Percentiles rank a stretch among this genome's conserved stretches.
These are phyloP conservation scores for Cercospora sp. DNA, from an alignment of 2,329 filamentous ascomycete genomes.

Conservation along the genomic window DNA sequence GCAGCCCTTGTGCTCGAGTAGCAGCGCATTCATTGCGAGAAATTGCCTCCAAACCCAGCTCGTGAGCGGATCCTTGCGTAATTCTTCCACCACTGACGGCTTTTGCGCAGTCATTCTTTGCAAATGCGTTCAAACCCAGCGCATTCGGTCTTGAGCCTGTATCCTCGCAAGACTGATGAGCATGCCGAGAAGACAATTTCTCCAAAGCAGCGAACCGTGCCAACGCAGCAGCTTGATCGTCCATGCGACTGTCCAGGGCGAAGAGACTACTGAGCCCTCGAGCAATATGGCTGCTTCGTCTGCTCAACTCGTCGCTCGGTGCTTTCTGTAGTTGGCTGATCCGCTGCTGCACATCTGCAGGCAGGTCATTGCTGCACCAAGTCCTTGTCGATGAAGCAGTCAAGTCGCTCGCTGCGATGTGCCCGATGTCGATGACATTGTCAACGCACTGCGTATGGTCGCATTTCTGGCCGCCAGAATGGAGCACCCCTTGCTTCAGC, in stretches of 20 bases:
- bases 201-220: constrained; percentile 5
- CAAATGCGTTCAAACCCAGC: not conserved
- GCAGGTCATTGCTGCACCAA: constrained; percentile 32
- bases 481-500: constrained; percentile 28
- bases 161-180: constrained; percentile 4
- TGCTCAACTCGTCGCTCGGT: not conserved
- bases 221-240: constrained; percentile 5
- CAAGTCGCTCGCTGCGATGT: constrained; percentile 18
- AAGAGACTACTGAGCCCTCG: constrained; percentile 8
- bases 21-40: constrained; percentile 7
- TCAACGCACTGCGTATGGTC: constrained; percentile 29
- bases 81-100: not conserved
- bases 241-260: constrained; percentile 2
- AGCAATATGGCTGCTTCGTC: not conserved
- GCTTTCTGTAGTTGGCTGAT: not conserved
- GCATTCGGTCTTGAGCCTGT: not conserved
- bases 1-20: constrained; percentile 11
- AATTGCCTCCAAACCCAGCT: constrained; percentile 4
- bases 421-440: constrained; percentile 32
- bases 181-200: constrained; percentile 9
- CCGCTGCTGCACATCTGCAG: constrained; percentile 5
- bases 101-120: constrained; percentile 1
- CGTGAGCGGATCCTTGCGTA: not conserved
- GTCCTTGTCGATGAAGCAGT: constrained; percentile 18
- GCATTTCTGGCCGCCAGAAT: constrained; percentile 26